Evolutionary conservation across 495 filamentous ascomycete species (phyloP).

Genomic region (Pyrenula massariospora): DNA sequence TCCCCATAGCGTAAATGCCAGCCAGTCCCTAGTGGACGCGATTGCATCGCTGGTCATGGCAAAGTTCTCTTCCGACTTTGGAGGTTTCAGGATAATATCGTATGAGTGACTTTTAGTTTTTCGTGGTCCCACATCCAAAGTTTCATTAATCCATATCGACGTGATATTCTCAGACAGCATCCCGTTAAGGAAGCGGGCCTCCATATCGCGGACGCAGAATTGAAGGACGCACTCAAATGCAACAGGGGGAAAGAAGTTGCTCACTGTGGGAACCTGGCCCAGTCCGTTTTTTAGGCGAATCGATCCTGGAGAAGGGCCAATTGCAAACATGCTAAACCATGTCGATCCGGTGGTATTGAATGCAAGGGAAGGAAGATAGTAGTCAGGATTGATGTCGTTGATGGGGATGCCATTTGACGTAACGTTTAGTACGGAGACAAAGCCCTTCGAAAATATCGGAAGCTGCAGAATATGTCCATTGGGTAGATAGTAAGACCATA

Average conservation of each 20-base stretch:
- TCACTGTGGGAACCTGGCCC: too few relatives aligned
- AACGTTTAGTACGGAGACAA: not conserved
- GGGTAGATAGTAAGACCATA: not conserved
- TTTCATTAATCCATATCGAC: not conserved
- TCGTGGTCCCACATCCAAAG: not conserved
- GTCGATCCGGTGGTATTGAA: not conserved
- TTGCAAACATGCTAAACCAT: not conserved
- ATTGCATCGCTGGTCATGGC: not conserved
- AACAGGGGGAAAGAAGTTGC: not conserved
- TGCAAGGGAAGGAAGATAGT: not conserved
- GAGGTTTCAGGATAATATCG: not conserved
- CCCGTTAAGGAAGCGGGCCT: not conserved
- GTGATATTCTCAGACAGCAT: not conserved
- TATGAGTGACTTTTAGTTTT: not conserved
- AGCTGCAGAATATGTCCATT: not conserved
- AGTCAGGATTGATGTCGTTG: not conserved
- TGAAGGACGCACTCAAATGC: not conserved
- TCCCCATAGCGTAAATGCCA: not conserved
- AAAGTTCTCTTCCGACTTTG: not conserved
- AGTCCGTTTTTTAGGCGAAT: too few relatives aligned
- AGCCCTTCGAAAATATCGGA: too few relatives aligned
- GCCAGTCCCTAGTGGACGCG: not conserved
- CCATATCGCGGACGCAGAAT: not conserved
- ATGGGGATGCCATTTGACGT: not conserved
- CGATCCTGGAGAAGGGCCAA: not conserved